Conservation (phyloP, 495 filamentous ascomycete genomes). For the Xylaria cubensis region DNA sequence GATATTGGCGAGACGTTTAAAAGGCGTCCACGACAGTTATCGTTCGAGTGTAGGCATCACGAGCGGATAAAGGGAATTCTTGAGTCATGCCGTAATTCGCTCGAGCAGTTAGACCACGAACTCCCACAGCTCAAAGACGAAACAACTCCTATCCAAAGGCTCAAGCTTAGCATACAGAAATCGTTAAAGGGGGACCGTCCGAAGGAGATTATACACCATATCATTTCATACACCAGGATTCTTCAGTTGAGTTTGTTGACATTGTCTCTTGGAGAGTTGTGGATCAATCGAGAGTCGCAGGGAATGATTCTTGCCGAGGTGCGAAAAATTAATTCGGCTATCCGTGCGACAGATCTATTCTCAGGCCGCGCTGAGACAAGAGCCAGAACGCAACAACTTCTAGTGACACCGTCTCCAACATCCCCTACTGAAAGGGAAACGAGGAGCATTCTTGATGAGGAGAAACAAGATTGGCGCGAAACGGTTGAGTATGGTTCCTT, state of each 20-base stretch:
- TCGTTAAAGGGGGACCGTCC: constrained; percentile 29
- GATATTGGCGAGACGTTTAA: constrained; percentile 26
- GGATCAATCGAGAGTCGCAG: constrained; percentile 33
- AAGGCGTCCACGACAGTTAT: constrained; percentile 26
- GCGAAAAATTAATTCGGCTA: constrained; percentile 29
- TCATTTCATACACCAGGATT: constrained; percentile 32
- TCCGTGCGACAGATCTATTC: constrained; percentile 27
- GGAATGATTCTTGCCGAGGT: constrained; percentile 33
- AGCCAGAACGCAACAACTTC: background rate
- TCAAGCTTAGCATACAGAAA: constrained; percentile 26
- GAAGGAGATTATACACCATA: constrained; percentile 28
- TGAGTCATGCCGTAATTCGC: constrained; percentile 26
- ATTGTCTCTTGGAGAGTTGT: constrained; percentile 31
- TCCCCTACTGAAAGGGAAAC: constrained; percentile 20
- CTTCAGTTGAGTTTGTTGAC: constrained; percentile 34
- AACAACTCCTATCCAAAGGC: constrained; percentile 15
- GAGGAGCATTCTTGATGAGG: constrained; percentile 23
- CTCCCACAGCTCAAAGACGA: constrained; percentile 34
- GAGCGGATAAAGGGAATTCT: constrained; percentile 31
- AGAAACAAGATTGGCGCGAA: constrained; percentile 32
- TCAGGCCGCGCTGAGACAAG: constrained; percentile 3
- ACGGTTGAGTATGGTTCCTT: constrained; percentile 28
- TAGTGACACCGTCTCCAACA: background rate
- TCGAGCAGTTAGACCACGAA: constrained; percentile 21
- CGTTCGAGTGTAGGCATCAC: constrained; percentile 35